These are phyloP conservation scores for Suhomyces bolitotheri DNA, from an alignment of 1,139 yeast genomes.

Conservation along the genomic window DNA sequence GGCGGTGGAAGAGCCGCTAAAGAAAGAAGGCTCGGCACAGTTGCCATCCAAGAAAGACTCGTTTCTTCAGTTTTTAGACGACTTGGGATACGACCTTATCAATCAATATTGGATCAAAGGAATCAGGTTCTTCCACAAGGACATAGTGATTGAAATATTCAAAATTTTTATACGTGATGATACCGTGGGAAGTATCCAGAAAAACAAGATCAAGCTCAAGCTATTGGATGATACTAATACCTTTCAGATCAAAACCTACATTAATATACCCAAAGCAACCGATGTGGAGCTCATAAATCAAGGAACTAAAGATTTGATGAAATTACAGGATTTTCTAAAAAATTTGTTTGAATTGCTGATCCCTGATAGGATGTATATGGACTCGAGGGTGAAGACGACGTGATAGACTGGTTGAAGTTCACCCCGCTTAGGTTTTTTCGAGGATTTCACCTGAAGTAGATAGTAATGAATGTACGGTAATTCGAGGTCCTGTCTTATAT, in stretches of 20 bases:
- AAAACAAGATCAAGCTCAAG: constrained; percentile 35
- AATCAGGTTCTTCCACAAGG: constrained; percentile 61
- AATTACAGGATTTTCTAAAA: constrained; percentile 61
- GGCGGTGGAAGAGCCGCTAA: background rate
- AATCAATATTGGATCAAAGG: constrained; percentile 72
- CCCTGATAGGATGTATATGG: constrained; percentile 82
- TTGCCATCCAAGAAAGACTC: constrained; percentile 30
- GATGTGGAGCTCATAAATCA: constrained; percentile 71
- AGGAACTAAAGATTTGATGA: constrained; percentile 63
- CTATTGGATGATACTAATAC: constrained; percentile 57
- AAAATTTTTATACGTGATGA: constrained; percentile 51
- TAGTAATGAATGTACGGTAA: too few relatives aligned
- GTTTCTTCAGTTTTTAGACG: constrained; percentile 53
- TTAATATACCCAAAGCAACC: constrained; percentile 69
- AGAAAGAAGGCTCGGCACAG: constrained; percentile 4
- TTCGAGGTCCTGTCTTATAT: too few relatives aligned
- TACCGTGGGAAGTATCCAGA: constrained; percentile 18
- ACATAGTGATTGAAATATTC: constrained; percentile 60
- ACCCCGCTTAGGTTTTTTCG: too few relatives aligned
- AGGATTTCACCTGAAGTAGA: too few relatives aligned
- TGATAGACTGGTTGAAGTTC: too few relatives aligned
- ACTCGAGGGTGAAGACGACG: constrained; percentile 49
- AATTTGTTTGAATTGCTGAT: constrained; percentile 68
- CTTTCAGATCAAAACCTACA: constrained; percentile 64
- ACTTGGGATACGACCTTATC: constrained; percentile 69